Evolutionary conservation across 192 early-diverging fungal genomes (phyloP).

Genomic region (Podila verticillata): DNA sequence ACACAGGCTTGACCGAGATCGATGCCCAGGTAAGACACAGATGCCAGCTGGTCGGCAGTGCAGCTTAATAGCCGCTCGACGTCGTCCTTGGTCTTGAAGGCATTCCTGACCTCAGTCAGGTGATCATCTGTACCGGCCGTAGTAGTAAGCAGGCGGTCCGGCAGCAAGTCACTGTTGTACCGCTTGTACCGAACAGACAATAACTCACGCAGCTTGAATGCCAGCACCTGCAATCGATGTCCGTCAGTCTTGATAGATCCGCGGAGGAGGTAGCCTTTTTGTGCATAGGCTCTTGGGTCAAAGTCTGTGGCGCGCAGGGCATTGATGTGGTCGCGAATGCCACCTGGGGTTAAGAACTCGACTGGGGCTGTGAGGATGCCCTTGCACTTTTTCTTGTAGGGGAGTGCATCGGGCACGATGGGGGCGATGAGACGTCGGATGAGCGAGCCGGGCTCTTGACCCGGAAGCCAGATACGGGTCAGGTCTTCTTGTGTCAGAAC

Average conservation of each 20-base stretch:
- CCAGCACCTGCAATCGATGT: constrained; percentile 13
- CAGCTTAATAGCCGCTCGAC: constrained; percentile 17
- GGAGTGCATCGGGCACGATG: not conserved
- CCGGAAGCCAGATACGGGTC: not conserved
- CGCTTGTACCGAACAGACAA: constrained; percentile 19
- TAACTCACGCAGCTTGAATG: not conserved
- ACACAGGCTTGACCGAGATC: constrained; percentile 14
- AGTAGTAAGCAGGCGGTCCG: constrained; percentile 20
- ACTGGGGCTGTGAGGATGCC: constrained; percentile 3
- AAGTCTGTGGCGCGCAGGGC: constrained; percentile 4
- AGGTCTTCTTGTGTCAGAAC: not conserved
- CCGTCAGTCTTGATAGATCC: constrained; percentile 29
- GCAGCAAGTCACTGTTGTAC: constrained; percentile 4
- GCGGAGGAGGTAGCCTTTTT: constrained; percentile 21
- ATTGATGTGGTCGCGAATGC: constrained; percentile 15
- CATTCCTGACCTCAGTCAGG: constrained; percentile 21
- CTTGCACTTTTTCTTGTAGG: constrained; percentile 2
- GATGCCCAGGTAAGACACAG: constrained; percentile 4
- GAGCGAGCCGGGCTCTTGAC: constrained; percentile 9
- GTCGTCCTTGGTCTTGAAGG: constrained; percentile 11
- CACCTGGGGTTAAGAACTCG: constrained; percentile 7
- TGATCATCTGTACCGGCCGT: constrained; percentile 7
- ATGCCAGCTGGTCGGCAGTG: not conserved
- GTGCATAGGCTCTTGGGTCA: constrained; percentile 17
- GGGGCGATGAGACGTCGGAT: constrained; percentile 12